Evolutionary conservation across 768 basidiomycete genomes (phyloP).

Genomic region (Leccinum subtestaceum): DNA sequence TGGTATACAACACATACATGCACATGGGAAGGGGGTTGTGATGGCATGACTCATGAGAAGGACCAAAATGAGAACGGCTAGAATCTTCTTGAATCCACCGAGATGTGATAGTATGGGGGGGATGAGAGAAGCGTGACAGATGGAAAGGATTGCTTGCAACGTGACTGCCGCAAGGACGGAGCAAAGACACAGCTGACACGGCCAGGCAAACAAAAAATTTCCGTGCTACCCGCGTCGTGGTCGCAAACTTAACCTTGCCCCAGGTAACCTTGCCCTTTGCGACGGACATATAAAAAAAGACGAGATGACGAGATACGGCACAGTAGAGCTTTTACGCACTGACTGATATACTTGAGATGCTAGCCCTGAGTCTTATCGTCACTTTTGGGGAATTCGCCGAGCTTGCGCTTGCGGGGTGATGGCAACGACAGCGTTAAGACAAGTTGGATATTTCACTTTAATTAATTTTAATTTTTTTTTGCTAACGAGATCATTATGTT

Average conservation of each 20-base stretch:
- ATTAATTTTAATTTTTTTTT: constrained; percentile 9
- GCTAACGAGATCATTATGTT: not conserved
- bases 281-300: constrained; percentile 5
- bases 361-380: constrained; percentile 13
- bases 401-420: constrained; percentile 5
- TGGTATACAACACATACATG: not conserved
- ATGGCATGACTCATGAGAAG: constrained; percentile 3
- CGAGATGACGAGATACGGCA: constrained; percentile 13
- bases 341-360: not conserved
- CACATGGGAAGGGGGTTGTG: constrained; percentile 1
- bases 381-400: constrained; percentile 1
- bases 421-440: not conserved
- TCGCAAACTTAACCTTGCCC: constrained; percentile 34
- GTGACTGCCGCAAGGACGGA: constrained; percentile 36
- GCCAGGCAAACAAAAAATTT: constrained; percentile 27
- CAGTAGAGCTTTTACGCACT: constrained; percentile 16
- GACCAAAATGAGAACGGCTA: constrained; percentile 16
- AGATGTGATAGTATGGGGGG: constrained; percentile 10
- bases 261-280: constrained; percentile 12
- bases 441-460: constrained; percentile 5
- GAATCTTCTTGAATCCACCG: constrained; percentile 11
- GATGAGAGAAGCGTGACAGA: constrained; percentile 16
- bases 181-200: constrained; percentile 25
- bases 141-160: constrained; percentile 22
- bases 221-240: constrained; percentile 25